phyloP scores from a whole-genome alignment of 2,329 filamentous ascomycete genomes.

The Monilinia polystroma region DNA sequence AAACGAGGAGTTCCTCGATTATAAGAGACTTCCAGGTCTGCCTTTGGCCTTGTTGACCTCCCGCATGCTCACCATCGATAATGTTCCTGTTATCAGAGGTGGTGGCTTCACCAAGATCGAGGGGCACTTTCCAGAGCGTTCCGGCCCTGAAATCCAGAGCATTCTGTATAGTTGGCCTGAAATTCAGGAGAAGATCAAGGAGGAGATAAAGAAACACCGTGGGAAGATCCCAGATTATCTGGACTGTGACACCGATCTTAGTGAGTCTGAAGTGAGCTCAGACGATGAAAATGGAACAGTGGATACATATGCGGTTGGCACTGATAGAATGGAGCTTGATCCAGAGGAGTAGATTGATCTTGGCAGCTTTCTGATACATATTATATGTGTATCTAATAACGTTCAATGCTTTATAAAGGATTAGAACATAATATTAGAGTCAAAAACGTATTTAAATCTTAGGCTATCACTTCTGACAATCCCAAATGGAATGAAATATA shows the following conservation, averaged over 20 bases:
- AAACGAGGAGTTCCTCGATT: background rate
- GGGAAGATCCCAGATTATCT: background rate
- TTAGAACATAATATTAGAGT: background rate
- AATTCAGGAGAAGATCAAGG: constrained; percentile 1
- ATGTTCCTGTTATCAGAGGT: background rate
- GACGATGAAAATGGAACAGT: constrained; percentile 5
- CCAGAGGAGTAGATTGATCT: background rate
- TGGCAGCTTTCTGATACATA: background rate
- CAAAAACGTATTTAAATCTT: too few relatives aligned
- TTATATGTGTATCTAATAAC: background rate
- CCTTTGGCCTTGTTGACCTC: background rate
- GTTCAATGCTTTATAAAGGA: background rate
- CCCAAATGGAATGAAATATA: too few relatives aligned
- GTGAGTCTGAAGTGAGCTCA: background rate
- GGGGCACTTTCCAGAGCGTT: constrained; percentile 1
- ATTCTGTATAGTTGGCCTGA: constrained; percentile 18
- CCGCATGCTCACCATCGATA: constrained; percentile 10
- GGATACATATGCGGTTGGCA: background rate
- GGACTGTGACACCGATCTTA: constrained; percentile 5
- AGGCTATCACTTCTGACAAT: too few relatives aligned
- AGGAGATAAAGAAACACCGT: too few relatives aligned
- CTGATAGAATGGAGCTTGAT: background rate
- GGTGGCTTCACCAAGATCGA: background rate
- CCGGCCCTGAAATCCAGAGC: background rate
- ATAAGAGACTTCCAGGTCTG: background rate